Percentiles rank a stretch among this genome's conserved stretches.
Evolutionary conservation across 345 rosid species (phyloP).

Genomic region (Brassica napus): DNA sequence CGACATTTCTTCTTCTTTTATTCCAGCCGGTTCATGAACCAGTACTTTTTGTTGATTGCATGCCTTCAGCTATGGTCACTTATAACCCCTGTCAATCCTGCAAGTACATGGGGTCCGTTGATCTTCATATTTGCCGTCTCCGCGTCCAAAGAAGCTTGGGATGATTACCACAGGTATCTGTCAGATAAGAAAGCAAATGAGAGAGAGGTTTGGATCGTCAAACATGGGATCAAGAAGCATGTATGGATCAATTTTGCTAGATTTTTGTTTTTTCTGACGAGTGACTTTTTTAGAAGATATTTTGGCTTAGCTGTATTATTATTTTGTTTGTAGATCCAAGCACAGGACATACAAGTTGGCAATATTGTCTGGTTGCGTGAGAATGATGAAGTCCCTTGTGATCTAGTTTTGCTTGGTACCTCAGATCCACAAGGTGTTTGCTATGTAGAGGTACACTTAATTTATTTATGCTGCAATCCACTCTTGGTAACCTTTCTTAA

Average conservation of each 20-base stretch:
- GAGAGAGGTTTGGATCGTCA: slow-evolving; percentile 93
- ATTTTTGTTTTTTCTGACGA: background rate
- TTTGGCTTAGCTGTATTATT: slow-evolving; percentile 17
- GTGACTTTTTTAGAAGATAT: background rate
- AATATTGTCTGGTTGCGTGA: slow-evolving; percentile 97
- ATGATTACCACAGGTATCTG: slow-evolving; percentile 92
- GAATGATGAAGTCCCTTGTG: slow-evolving; percentile 99
- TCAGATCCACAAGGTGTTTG: slow-evolving; percentile 94
- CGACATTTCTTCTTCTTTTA: background rate
- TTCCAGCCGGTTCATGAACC: slow-evolving; percentile 99
- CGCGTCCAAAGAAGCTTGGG: slow-evolving; percentile 99
- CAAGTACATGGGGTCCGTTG: slow-evolving; percentile 99
- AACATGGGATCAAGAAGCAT: slow-evolving; percentile 72
- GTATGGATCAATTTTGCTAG: slow-evolving; percentile 45
- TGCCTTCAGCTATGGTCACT: slow-evolving; percentile 99
- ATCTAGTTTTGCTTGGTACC: slow-evolving; percentile 91
- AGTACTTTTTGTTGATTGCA: slow-evolving; percentile 96
- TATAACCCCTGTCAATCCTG: slow-evolving; percentile 98
- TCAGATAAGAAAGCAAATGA: slow-evolving; percentile 97
- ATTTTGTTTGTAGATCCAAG: slow-evolving; percentile 64
- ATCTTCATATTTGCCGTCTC: slow-evolving; percentile 94
- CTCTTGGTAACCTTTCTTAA: slow-evolving; percentile 14
- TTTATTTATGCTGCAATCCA: slow-evolving; percentile 4
- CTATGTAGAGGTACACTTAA: slow-evolving; percentile 72
- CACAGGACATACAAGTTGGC: slow-evolving; percentile 86